A percentile compares a stretch with the other conserved stretches of the same genome.
Conservation (phyloP, 306 rosid genomes). For the Quercus rubra region DNA sequence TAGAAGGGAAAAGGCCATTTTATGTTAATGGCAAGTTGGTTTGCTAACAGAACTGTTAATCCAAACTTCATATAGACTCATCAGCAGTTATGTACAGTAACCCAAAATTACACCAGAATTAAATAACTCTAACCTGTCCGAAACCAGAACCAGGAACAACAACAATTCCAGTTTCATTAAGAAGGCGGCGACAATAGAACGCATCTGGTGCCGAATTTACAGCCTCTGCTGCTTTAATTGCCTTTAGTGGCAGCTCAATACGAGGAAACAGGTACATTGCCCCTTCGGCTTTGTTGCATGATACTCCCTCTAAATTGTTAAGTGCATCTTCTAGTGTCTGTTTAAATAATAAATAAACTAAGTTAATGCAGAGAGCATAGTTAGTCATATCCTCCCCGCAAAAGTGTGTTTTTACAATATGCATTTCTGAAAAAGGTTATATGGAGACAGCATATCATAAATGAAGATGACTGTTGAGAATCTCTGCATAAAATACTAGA, state of each 20-base stretch:
- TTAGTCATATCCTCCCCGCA: neutral
- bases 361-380: neutral
- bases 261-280: conserved; percentile 88
- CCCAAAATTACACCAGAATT: neutral
- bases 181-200: conserved; percentile 67
- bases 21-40: neutral
- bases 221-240: conserved; percentile 75
- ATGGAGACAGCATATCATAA: neutral
- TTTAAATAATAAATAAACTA: neutral
- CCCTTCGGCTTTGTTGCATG: conserved; percentile 91
- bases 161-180: conserved; percentile 80
- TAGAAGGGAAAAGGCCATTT: neutral
- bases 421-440: neutral
- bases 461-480: neutral
- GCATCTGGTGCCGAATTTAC: conserved; percentile 64
- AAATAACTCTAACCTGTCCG: conserved; percentile 63
- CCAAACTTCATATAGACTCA: neutral
- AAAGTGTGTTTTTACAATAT: neutral
- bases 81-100: neutral
- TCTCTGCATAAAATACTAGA: too few species aligned
- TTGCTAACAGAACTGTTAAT: neutral
- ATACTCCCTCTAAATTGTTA: conserved; percentile 74
- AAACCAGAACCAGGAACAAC: conserved; percentile 94
- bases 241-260: conserved; percentile 60
- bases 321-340: conserved; percentile 75